Evolutionary conservation across 192 early-diverging fungal species (phyloP), one percentile per base, ranked within the genome.

Genomic region (Geosiphon pyriformis): DNA sequence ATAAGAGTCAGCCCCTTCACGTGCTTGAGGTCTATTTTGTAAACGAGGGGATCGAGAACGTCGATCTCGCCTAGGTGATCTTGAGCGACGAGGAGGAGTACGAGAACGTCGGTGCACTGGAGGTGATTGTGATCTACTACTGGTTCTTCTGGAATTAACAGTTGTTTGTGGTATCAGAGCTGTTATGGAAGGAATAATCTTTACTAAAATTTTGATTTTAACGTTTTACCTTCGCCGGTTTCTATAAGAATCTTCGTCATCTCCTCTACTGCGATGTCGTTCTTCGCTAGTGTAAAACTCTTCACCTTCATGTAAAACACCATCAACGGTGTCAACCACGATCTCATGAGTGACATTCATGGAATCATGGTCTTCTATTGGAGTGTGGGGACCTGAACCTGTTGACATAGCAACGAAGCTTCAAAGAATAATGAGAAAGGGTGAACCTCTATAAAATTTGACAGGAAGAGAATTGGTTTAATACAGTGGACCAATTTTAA

Each of bases 371-470:
- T 65, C 63, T 2, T 65, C 63, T 12, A 30, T 57, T n/a, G 65
- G 65, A 18, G 65, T 67, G 22, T 67, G 65, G 0, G 65, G 65
- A 12, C 65, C 65, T 3, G 65, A 10, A 12, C 65, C 65, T 3
- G 65, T 15, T 10, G 65, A 67, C 20, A 74, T 27, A n/a, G n/a
- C n/a, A n/a, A n/a, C n/a, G n/a, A n/a, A n/a, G n/a, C n/a, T n/a
- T n/a, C n/a, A n/a, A n/a, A n/a, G n/a, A n/a, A n/a, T n/a, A n/a
- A n/a, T n/a, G n/a, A n/a, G n/a, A n/a, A n/a, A n/a, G n/a, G n/a
- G n/a, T n/a, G n/a, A n/a, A n/a, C n/a, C n/a, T n/a, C n/a, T n/a
- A n/a, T n/a, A n/a, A n/a, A n/a, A n/a, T n/a, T n/a, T n/a, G n/a
- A n/a, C n/a, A n/a, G n/a, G n/a, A n/a, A n/a, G n/a, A n/a, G n/a